A percentile compares a stretch with the other conserved stretches of the same genome.
phyloP scores from a whole-genome alignment of 2,329 filamentous ascomycete species.

The Aspergillus novofumigatus region DNA sequence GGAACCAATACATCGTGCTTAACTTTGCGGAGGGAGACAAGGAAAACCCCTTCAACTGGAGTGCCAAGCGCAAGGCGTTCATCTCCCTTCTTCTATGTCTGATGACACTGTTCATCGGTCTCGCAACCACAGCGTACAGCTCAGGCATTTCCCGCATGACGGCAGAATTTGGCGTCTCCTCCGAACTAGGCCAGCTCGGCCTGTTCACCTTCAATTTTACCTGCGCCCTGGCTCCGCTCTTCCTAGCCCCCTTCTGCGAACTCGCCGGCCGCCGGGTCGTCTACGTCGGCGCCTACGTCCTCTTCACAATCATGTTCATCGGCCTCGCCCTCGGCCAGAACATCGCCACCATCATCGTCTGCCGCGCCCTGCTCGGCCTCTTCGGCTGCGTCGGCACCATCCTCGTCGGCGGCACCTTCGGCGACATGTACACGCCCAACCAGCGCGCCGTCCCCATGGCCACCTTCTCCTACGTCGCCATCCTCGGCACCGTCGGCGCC shows the following conservation, averaged over 20 bases:
- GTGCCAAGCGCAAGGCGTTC: constrained; percentile 40
- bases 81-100: constrained; percentile 47
- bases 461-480: constrained; percentile 47
- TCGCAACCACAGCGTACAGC: constrained; percentile 52
- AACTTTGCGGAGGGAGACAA: constrained; percentile 45
- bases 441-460: constrained; percentile 47
- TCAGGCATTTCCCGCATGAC: constrained; percentile 48
- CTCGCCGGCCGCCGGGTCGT: constrained; percentile 46
- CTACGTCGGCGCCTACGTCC: constrained; percentile 45
- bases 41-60: constrained; percentile 53
- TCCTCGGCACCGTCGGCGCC: constrained; percentile 50
- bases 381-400: constrained; percentile 51
- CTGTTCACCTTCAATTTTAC: constrained; percentile 50
- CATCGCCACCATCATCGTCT: constrained; percentile 47
- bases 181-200: constrained; percentile 46
- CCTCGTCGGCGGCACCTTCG: constrained; percentile 48
- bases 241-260: constrained; percentile 50
- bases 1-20: constrained; percentile 44
- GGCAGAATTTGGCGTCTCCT: constrained; percentile 41
- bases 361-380: constrained; percentile 46
- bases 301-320: constrained; percentile 48
- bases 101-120: constrained; percentile 53
- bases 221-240: constrained; percentile 46
- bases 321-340: constrained; percentile 46
- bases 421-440: constrained; percentile 47